phyloP scores from a whole-genome alignment of 441 rosid species.

The Pelargonium citronellum region DNA sequence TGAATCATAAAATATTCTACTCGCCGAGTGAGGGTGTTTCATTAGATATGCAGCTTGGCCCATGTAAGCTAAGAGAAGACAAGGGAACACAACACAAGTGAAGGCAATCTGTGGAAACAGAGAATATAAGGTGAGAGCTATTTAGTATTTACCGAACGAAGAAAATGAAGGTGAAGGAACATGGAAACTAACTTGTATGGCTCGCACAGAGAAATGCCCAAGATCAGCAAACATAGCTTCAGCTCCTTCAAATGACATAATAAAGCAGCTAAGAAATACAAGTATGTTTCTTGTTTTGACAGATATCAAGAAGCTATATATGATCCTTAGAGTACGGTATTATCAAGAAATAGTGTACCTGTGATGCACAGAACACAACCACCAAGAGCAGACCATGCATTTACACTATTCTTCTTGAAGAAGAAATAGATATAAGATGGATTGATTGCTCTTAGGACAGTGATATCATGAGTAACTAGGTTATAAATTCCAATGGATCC shows the following conservation, averaged over 20 bases:
- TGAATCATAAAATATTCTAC: slow-evolving; percentile 73
- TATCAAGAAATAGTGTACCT: slow-evolving; percentile 33
- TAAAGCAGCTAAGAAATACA: not conserved
- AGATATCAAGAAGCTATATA: not conserved
- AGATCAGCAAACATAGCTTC: slow-evolving; percentile 99
- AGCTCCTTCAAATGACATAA: slow-evolving; percentile 50
- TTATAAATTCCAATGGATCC: slow-evolving; percentile 81
- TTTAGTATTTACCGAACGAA: slow-evolving; percentile 3
- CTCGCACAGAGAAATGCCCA: slow-evolving; percentile 79
- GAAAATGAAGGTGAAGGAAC: slow-evolving; percentile 16
- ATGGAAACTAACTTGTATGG: slow-evolving; percentile 60
- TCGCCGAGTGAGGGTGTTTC: slow-evolving; percentile 55
- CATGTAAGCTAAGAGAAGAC: slow-evolving; percentile 88
- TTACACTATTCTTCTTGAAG: slow-evolving; percentile 68
- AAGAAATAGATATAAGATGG: slow-evolving; percentile 69
- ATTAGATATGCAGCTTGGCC: slow-evolving; percentile 91
- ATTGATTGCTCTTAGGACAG: slow-evolving; percentile 76
- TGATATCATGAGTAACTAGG: slow-evolving; percentile 48
- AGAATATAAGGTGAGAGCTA: slow-evolving; percentile 4
- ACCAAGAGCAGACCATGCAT: slow-evolving; percentile 94
- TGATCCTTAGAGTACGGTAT: no score
- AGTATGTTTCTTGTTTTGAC: not conserved
- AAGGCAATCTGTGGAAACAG: slow-evolving; percentile 60
- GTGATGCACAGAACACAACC: slow-evolving; percentile 94
- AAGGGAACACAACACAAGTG: slow-evolving; percentile 77